Base-by-base conservation (phyloP, 805 yeast genomes). In the Ogataea naganishii region DNA sequence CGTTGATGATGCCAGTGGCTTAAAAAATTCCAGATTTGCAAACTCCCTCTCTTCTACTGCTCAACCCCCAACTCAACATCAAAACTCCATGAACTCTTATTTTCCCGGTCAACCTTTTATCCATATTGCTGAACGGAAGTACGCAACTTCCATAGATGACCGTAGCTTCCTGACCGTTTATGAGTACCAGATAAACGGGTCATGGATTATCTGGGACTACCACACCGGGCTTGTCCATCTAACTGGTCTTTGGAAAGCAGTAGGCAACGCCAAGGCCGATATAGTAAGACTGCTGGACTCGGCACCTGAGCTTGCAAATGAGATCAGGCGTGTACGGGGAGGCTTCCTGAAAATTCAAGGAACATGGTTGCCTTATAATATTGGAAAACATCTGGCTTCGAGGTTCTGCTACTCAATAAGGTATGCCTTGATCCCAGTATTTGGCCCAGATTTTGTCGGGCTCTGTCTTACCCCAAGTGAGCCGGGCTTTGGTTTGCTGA, bases 271-370 rank as follows among this genome's bases (percentile, higher is more conserved):
- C 18, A 83, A 81, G 53, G 84, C 89, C 3, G 92, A 81, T 49
- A 80, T 81, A 25, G 82, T 79, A 32, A 76, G 75, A 51, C 58
- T 82, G 25, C 58, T 82, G 19, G 85, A 80, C 46, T 58, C 68
- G 5, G 64, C 73, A 4, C 88, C 88, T 2, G 74, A 74, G 43
- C 61, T 75, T 31, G 83, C 72, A 40, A 70, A 66, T 12, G 68
- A 64, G 24, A 66, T 80, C 32, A 73, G 73, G 43, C 69, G 95
- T 29, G 84, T 86, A 11, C 62, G 96, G 32, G 96, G 96, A 27
- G 96, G 96, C 3, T 84, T 75, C 45, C 66, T 86, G 40, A 85
- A 85, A 60, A 84, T 88, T 40, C 96, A 86, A 58, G 96, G 96
- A 4, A 84, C 95, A 7, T 88, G 96, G 96, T 57, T 85, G 23